Base-by-base conservation (phyloP, 208 protist species). In the Leishmania guyanensis region DNA sequence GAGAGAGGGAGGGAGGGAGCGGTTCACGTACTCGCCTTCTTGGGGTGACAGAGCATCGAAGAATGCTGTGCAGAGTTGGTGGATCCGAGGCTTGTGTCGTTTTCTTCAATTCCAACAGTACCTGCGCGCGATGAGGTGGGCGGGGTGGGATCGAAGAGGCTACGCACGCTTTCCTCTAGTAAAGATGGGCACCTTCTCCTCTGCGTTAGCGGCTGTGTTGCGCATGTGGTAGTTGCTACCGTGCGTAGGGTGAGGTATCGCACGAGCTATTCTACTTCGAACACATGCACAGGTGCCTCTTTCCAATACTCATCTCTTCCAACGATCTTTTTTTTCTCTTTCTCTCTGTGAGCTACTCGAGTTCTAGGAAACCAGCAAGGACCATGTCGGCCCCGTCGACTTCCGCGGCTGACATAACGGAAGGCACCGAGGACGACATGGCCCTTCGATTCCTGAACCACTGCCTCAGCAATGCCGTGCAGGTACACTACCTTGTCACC, bases 401-500 rank as follows among this genome's bases (percentile, higher is more conserved):
- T 33, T 2, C 48, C 29, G n/a, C 72, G n/a, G 48, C 29, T 16
- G 29, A 12, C 33, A 14, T 76, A 16, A 6, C 17, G 50, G 72
- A 76, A 12, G 9, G n/a, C 72, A 29, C 50, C 14, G 72, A 76
- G 72, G 33, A 12, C 16, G 72, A 56, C 48, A 58, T 76, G 51
- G 72, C 72, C 54, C 77, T 94, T 39, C 77, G 86, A 5, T 85
- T 96, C 33, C 80, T 96, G 3, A 96, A 96, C 75, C 76, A 89
- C 62, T 94, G 88, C 70, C 85, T 96, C 22, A 62, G 82, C 69
- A 83, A 80, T 79, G 88, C 92, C 0, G 75, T 81, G 17, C 84
- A 90, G 64, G 82, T 96, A 51, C 93, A 96, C 81, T 80, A 89
- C 26, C 71, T 95, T 43, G 88, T 96, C 36, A 82, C 79, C 20